A percentile compares a stretch with the other conserved stretches of the same genome.
These are phyloP conservation scores for Trametopsis cervina DNA, from an alignment of 768 basidiomycete species.

Conservation along the genomic window DNA sequence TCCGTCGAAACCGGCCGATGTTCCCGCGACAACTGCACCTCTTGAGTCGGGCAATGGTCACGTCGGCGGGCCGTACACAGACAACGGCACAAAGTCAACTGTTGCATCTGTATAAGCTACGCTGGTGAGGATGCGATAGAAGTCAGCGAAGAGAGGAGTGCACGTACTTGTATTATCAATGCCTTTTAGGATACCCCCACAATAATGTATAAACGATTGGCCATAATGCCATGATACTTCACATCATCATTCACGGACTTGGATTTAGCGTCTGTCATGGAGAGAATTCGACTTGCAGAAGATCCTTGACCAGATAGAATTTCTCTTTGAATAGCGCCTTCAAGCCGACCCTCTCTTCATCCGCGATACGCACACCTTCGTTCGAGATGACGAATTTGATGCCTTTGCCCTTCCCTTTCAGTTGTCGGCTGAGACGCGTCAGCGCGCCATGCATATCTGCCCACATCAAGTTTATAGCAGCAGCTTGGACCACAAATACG, in stretches of 20 bases:
- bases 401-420: background rate
- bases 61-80: constrained; percentile 24
- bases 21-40: constrained; percentile 33
- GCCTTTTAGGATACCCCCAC: background rate
- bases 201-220: background rate
- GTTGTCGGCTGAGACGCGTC: background rate
- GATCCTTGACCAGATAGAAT: background rate
- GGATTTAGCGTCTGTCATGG: background rate
- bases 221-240: background rate
- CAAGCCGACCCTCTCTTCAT: background rate
- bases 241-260: too few relatives aligned
- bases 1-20: constrained; percentile 10
- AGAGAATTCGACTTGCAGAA: background rate
- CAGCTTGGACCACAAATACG: background rate
- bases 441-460: background rate
- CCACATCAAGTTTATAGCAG: background rate
- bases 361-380: background rate
- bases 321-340: background rate
- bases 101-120: background rate
- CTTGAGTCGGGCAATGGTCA: constrained; percentile 33
- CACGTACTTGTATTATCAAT: background rate
- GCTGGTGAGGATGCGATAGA: too few relatives aligned
- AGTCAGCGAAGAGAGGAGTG: background rate
- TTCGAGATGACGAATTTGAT: background rate
- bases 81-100: constrained; percentile 6